Conservation (phyloP, 805 yeast genomes). For the Jamesozyma lodderae region DNA sequence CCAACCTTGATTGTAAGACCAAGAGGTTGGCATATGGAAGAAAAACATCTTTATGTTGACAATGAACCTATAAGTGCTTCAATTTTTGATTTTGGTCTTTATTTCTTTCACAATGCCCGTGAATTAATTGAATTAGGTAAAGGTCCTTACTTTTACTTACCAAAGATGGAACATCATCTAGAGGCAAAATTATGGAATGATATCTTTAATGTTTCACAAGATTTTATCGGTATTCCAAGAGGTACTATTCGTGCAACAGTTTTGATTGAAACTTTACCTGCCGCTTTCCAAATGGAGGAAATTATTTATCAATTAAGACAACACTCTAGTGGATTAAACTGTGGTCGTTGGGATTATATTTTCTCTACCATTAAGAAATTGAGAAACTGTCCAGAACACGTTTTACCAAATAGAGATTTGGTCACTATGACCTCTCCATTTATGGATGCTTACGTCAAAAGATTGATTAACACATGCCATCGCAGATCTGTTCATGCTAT, state of each 20-base stretch:
- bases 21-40: constrained; percentile 82
- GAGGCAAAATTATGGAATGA: constrained; percentile 82
- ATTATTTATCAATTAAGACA: constrained; percentile 67
- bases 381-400: constrained; percentile 55
- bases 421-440: constrained; percentile 80
- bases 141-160: constrained; percentile 76
- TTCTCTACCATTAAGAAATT: constrained; percentile 70
- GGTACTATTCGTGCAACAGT: constrained; percentile 78
- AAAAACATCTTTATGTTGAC: constrained; percentile 60
- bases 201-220: constrained; percentile 68
- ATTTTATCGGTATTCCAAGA: constrained; percentile 54
- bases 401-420: constrained; percentile 68
- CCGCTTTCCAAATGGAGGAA: constrained; percentile 81
- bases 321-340: constrained; percentile 72
- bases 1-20: constrained; percentile 81
- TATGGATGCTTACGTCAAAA: constrained; percentile 68
- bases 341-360: constrained; percentile 88
- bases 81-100: constrained; percentile 68
- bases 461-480: constrained; percentile 66
- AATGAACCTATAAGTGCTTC: constrained; percentile 73
- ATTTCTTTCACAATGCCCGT: constrained; percentile 66
- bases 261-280: constrained; percentile 74
- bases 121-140: constrained; percentile 52
- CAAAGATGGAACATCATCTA: constrained; percentile 79
- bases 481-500: constrained; percentile 75